phyloP scores from a whole-genome alignment of 352 stramenopile genomes.

The Pythium volutum region DNA sequence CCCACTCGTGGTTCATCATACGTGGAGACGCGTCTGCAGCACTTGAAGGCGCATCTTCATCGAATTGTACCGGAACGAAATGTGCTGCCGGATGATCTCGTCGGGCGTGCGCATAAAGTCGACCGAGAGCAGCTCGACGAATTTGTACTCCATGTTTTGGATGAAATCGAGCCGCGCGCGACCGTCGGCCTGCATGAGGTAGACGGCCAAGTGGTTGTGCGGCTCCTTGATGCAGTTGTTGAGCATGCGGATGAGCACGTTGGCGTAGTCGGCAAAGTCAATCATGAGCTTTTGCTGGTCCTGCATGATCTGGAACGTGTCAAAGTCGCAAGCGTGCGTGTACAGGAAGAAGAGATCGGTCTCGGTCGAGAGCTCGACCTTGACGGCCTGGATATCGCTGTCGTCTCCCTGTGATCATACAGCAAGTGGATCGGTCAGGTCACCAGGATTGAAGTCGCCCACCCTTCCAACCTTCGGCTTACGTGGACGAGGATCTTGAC shows the following conservation, averaged over 20 bases:
- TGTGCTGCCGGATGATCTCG: slow-evolving; percentile 90
- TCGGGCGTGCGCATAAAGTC: slow-evolving; percentile 89
- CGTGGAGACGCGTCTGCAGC: slow-evolving; percentile 89
- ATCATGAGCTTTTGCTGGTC: slow-evolving; percentile 96
- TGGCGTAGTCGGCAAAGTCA: slow-evolving; percentile 93
- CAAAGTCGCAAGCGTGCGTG: slow-evolving; percentile 83
- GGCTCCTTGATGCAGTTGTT: slow-evolving; percentile 96
- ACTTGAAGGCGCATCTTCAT: slow-evolving; percentile 91
- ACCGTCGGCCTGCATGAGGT: slow-evolving; percentile 91
- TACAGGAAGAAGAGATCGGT: slow-evolving; percentile 95
- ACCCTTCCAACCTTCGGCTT: not conserved
- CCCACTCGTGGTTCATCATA: slow-evolving; percentile 18
- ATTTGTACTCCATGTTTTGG: slow-evolving; percentile 97
- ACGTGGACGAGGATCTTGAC: slow-evolving; percentile 92
- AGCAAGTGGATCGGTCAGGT: not conserved
- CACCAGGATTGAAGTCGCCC: not conserved
- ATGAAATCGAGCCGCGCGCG: slow-evolving; percentile 92
- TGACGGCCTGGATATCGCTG: slow-evolving; percentile 75
- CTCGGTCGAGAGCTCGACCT: slow-evolving; percentile 90
- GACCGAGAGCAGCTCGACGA: slow-evolving; percentile 92
- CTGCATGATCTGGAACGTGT: slow-evolving; percentile 89
- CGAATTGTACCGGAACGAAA: slow-evolving; percentile 93
- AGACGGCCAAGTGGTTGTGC: slow-evolving; percentile 92
- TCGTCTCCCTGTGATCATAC: slow-evolving; percentile 66
- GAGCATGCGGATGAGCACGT: slow-evolving; percentile 93